Percentiles rank a stretch among this genome's conserved stretches.
These are phyloP conservation scores for Beauveria rudraprayagi DNA, from an alignment of 2,329 filamentous ascomycete species.

Conservation along the genomic window DNA sequence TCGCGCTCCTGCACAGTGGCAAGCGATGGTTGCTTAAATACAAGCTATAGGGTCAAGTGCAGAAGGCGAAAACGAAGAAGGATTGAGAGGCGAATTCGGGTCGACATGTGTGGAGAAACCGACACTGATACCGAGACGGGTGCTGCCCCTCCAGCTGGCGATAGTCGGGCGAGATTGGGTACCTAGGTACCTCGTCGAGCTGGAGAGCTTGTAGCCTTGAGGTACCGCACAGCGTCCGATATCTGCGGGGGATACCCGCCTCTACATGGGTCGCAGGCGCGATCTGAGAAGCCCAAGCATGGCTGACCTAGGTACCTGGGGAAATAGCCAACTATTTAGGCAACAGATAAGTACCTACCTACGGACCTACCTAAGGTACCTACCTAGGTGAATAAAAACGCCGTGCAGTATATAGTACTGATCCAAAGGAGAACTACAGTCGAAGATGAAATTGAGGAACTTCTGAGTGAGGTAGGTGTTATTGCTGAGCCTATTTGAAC, in stretches of 20 bases:
- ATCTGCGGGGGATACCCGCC: not conserved
- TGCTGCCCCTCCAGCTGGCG: not conserved
- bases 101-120: conserved; percentile 10
- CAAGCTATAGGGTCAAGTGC: not conserved
- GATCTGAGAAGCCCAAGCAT: not conserved
- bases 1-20: not conserved
- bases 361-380: no score
- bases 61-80: not conserved
- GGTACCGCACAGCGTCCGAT: not conserved
- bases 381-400: no score
- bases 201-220: not conserved
- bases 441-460: no score
- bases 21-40: conserved; percentile 1
- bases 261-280: not conserved
- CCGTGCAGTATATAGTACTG: no score
- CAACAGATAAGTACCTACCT: no score
- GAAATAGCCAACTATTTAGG: not conserved
- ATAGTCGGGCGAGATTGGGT: no score
- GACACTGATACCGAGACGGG: not conserved
- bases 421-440: no score
- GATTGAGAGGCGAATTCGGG: conserved; percentile 10
- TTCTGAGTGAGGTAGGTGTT: no score
- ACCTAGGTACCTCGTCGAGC: no score
- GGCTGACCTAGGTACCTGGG: not conserved
- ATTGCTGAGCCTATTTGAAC: no score